A percentile compares a stretch with the other conserved stretches of the same genome.
Evolutionary conservation across 305 asterid genomes (phyloP).

Genomic region (Fraxinus velutina): DNA sequence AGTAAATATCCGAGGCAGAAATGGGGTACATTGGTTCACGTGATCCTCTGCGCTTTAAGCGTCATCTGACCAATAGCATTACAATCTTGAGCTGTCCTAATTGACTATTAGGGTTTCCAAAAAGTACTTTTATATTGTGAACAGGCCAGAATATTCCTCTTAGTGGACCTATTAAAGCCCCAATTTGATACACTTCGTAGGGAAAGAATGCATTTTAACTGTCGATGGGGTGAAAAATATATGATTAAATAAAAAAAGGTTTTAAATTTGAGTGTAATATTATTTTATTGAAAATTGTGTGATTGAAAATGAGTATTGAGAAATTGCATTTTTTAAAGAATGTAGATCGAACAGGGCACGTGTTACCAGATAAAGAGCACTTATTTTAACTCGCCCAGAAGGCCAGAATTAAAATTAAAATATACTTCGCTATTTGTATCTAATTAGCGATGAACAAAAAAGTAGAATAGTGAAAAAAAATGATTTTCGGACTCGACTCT

Average conservation of each 20-base stretch:
- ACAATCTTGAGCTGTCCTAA: background rate
- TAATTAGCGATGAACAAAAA: background rate
- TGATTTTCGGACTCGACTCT: background rate
- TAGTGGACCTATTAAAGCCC: background rate
- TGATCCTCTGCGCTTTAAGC: constrained; percentile 4
- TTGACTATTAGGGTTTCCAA: background rate
- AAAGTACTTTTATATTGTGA: background rate
- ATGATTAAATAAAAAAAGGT: too few relatives aligned
- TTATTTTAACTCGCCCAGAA: background rate
- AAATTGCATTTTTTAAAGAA: too few relatives aligned
- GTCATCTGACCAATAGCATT: background rate
- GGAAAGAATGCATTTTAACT: too few relatives aligned
- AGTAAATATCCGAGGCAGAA: background rate
- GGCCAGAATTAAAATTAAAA: background rate
- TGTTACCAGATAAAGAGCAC: background rate
- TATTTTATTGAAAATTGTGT: too few relatives aligned
- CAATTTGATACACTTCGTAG: too few relatives aligned
- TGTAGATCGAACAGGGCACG: too few relatives aligned
- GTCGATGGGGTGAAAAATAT: too few relatives aligned
- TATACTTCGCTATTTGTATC: background rate
- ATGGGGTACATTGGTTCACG: background rate
- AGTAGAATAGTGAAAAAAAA: background rate
- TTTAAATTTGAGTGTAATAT: too few relatives aligned
- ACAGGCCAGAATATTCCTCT: background rate
- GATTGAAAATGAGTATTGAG: too few relatives aligned